Evolutionary conservation across 164 flowering plant species (phyloP), one percentile per base, ranked within the genome.

Genomic region (Sextonia rubra): DNA sequence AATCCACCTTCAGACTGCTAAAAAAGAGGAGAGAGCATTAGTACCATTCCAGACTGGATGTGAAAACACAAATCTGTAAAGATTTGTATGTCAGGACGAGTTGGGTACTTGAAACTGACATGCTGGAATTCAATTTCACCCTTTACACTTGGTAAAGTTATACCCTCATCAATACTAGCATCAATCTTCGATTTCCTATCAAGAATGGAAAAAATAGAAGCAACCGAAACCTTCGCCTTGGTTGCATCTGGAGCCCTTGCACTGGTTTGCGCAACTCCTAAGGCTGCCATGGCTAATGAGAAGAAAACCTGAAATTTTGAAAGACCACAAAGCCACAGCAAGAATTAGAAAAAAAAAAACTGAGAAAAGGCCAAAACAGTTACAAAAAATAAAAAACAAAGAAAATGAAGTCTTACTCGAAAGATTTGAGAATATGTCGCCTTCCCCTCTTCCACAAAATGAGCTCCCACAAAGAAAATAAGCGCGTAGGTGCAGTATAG

Each of bases 251-350:
- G 84, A 47, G 79, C 75, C 20, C 83, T 4, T 29, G 71, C 56
- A 66, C 86, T 72, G 17, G 86, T 73, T 9, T 86, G 83, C 14
- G 91, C 86, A 66, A 88, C 73, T 24, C 88, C 86, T 1, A 79
- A n/a, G 27, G 90, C 86, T 30, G 90, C 64, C 47, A 85, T 76
- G 17, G 90, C 78, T 68, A 87, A 56, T 68, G 87, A 89, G 81
- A 87, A 86, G 83, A 87, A 87, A 66, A 89, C 91, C 91, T 87
- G 83, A 78, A 29, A n/a, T 30, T 30, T 30, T 30, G 26, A 22
- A 20, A 48, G 26, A 26, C 17, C 12, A 64, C 47, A 22, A 14
- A 25, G 64, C 6, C 64, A 22, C 25, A 25, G 7, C 20, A 47
- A 22, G 20, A 15, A 0, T n/a, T 27, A 15, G 26, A 20, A 30